A percentile compares a stretch with the other conserved stretches of the same genome.
These are phyloP conservation scores for Hericium erinaceus DNA, from an alignment of 768 basidiomycete species.

Conservation along the genomic window DNA sequence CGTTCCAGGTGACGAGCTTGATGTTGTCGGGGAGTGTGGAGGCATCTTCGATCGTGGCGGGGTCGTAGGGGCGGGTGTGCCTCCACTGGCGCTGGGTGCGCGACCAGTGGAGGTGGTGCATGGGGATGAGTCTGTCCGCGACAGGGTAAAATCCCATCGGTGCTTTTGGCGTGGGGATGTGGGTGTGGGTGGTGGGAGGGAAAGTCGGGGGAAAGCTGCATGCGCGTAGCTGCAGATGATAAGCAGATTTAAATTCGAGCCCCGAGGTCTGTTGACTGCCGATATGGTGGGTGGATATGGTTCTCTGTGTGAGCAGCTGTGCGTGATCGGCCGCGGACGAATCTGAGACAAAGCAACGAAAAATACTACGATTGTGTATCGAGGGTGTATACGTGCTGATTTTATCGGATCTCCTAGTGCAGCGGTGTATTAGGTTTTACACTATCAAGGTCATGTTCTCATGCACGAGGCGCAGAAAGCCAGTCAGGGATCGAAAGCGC, in stretches of 20 bases:
- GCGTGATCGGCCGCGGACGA: no score
- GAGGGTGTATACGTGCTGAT: no score
- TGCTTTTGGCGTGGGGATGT: not conserved
- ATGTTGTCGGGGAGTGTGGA: constrained; percentile 31
- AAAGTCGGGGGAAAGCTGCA: not conserved
- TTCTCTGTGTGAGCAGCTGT: no score
- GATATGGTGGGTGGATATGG: no score
- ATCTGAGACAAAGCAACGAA: no score
- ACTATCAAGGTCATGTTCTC: no score
- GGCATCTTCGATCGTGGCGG: constrained; percentile 18
- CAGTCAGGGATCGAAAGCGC: no score
- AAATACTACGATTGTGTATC: no score
- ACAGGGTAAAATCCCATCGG: not conserved
- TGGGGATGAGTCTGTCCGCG: not conserved
- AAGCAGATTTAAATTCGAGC: not conserved
- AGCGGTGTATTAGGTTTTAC: no score
- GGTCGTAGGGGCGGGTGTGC: constrained; percentile 23
- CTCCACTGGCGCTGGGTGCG: not conserved
- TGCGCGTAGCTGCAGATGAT: not conserved
- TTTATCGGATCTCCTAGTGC: no score
- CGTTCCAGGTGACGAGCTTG: constrained; percentile 64
- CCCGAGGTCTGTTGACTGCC: not conserved
- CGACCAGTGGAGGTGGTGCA: not conserved
- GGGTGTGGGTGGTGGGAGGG: not conserved
- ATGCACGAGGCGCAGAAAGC: no score